phyloP scores from a whole-genome alignment of 345 rosid genomes.

The Linum lewisii region DNA sequence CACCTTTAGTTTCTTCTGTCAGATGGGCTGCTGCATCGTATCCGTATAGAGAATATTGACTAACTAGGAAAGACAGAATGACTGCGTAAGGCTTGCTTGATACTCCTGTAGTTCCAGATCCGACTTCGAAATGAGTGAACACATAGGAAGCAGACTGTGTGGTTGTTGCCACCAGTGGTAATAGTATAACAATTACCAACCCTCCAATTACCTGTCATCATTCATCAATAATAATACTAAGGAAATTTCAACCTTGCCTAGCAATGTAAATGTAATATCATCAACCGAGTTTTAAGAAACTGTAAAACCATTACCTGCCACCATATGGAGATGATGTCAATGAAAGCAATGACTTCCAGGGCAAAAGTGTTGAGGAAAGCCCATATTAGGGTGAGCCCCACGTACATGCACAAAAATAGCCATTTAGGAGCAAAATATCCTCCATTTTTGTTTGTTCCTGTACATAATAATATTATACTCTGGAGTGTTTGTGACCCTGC shows the following conservation, averaged over 20 bases:
- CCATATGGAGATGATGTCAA: slow-evolving; percentile 54
- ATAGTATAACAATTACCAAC: slow-evolving; percentile 40
- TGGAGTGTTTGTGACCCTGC: slow-evolving; percentile 57
- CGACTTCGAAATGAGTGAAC: slow-evolving; percentile 36
- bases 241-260: no score
- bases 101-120: slow-evolving; percentile 38
- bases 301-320: slow-evolving; percentile 42
- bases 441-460: slow-evolving; percentile 50
- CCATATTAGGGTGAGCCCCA: slow-evolving; percentile 45
- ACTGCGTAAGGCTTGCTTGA: slow-evolving; percentile 49
- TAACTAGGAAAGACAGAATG: slow-evolving; percentile 43
- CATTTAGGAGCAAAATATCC: slow-evolving; percentile 52
- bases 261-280: no score
- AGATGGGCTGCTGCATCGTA: slow-evolving; percentile 59
- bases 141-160: slow-evolving; percentile 46
- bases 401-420: slow-evolving; percentile 50
- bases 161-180: slow-evolving; percentile 42
- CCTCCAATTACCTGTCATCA: slow-evolving; percentile 44
- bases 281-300: neutral
- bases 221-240: no score
- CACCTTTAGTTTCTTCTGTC: slow-evolving; percentile 65
- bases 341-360: slow-evolving; percentile 46
- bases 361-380: slow-evolving; percentile 55
- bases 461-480: slow-evolving; percentile 45
- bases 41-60: slow-evolving; percentile 52